Conservation (phyloP, 108 stramenopile genomes). For the Cylindrotheca closterium region DNA sequence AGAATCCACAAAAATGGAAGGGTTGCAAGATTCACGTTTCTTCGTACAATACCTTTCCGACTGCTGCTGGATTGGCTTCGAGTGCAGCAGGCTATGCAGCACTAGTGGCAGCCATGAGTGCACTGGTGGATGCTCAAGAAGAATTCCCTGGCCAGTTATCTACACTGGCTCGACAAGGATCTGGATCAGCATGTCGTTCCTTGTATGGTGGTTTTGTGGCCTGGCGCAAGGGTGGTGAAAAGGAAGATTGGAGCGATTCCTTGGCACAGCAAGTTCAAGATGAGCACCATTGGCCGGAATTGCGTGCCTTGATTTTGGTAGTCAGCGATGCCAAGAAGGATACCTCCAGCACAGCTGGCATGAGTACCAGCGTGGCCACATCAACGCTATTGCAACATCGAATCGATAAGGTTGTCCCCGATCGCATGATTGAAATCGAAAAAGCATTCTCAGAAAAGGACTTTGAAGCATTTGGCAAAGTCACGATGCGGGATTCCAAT, state of each 20-base stretch:
- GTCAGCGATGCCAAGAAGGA: slow-evolving; percentile 95
- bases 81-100: slow-evolving; percentile 95
- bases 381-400: slow-evolving; percentile 82
- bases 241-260: slow-evolving; percentile 75
- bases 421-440: slow-evolving; percentile 88
- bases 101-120: slow-evolving; percentile 82
- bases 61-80: slow-evolving; percentile 94
- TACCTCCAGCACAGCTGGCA: slow-evolving; percentile 93
- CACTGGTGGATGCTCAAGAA: slow-evolving; percentile 81
- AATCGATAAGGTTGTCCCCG: slow-evolving; percentile 77
- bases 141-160: slow-evolving; percentile 80
- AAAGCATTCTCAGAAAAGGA: slow-evolving; percentile 83
- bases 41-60: slow-evolving; percentile 96
- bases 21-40: slow-evolving; percentile 79
- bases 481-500: slow-evolving; percentile 97
- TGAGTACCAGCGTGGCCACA: slow-evolving; percentile 89
- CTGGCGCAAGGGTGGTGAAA: slow-evolving; percentile 80
- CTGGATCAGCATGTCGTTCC: slow-evolving; percentile 92
- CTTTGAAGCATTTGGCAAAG: slow-evolving; percentile 89
- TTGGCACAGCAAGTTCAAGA: slow-evolving; percentile 89
- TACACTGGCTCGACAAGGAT: slow-evolving; percentile 94
- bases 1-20: slow-evolving; percentile 67
- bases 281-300: slow-evolving; percentile 94
- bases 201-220: slow-evolving; percentile 97
- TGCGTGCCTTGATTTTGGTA: slow-evolving; percentile 92